Base-by-base conservation (phyloP, 2,329 filamentous ascomycete species). In the Stenocarpella maydis region DNA sequence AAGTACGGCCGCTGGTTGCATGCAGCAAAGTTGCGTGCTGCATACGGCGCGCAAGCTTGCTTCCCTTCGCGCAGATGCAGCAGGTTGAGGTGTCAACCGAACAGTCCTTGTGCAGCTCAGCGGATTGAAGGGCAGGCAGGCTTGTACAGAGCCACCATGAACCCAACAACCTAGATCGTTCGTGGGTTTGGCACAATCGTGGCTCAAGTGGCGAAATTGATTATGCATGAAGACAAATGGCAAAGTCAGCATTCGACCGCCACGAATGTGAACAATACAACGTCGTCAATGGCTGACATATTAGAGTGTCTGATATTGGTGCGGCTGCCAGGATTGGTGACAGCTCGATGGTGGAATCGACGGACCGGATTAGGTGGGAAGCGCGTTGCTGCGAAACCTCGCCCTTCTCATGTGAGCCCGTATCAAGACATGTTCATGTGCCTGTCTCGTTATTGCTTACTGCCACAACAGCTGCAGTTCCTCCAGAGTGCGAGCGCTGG, bases 181-280 rank as follows among this genome's bases (percentile, higher is more conserved):
- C 47, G 10, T 24, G 34, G 58, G 45, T 47, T 61, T 47, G 58
- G 26, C 31, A 61, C 12, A 17, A 47, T 24, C 19, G 9, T 47
- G 41, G 58, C 19, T 8, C 31, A 61, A 43, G 24, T 52, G 24
- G 34, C 17, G 31, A 58, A 19, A 31, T 5, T 69, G 53, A 41
- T 65, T 60, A 43, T 49, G 41, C 37, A n/a, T 28, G 19, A 10
- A 31, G 37, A 52, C 47, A 60, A 49, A 54, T 69, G 10, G 37
- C 47, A 49, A 65, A 65, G 64, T 39, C 24, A 65, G 53, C 53
- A 65, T 28, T 24, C 28, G 28, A 7, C 41, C 26, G 37, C 17
- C 28, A 65, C 58, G 52, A 14, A 39, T 65, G 58, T 60, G 69
- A 43, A 53, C 12, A 47, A 24, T 49, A 47, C n/a, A 66, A 39